phyloP scores from a whole-genome alignment of 2,329 filamentous ascomycete species.

The Hypocrella siamensis region DNA sequence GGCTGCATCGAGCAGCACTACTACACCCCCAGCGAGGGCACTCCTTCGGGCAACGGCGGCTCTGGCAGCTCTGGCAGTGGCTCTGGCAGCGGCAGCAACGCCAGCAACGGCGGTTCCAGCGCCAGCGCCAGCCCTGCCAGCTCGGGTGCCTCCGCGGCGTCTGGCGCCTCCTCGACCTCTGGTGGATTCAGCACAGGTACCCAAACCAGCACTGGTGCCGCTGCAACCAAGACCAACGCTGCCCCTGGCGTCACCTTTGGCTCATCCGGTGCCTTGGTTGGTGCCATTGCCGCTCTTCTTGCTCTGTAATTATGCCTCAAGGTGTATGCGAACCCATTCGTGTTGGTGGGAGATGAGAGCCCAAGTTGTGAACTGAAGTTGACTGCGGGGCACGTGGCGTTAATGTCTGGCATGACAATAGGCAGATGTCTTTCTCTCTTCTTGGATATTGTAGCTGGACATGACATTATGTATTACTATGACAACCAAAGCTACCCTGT shows the following conservation, averaged over 20 bases:
- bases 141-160: background rate
- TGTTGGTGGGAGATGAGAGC: too few relatives aligned
- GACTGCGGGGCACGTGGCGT: too few relatives aligned
- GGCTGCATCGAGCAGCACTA: conserved; percentile 34
- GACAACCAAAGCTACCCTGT: too few relatives aligned
- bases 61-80: conserved; percentile 7
- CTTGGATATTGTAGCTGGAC: too few relatives aligned
- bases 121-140: too few relatives aligned
- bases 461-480: too few relatives aligned
- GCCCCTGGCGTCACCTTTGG: conserved; percentile 6
- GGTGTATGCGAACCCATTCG: too few relatives aligned
- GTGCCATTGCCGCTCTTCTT: conserved; percentile 31
- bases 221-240: conserved; percentile 7
- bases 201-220: conserved; percentile 6
- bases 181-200: conserved; percentile 10
- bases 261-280: conserved; percentile 28
- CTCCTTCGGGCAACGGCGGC: conserved; percentile 16
- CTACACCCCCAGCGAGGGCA: conserved; percentile 24
- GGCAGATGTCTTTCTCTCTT: too few relatives aligned
- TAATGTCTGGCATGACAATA: too few relatives aligned
- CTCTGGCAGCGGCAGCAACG: conserved; percentile 7
- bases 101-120: conserved; percentile 1
- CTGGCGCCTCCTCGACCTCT: conserved; percentile 9
- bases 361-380: too few relatives aligned
- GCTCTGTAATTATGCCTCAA: conserved; percentile 34